Base-by-base conservation (phyloP, 352 stramenopile species). In the Phytophthora hibernalis region DNA sequence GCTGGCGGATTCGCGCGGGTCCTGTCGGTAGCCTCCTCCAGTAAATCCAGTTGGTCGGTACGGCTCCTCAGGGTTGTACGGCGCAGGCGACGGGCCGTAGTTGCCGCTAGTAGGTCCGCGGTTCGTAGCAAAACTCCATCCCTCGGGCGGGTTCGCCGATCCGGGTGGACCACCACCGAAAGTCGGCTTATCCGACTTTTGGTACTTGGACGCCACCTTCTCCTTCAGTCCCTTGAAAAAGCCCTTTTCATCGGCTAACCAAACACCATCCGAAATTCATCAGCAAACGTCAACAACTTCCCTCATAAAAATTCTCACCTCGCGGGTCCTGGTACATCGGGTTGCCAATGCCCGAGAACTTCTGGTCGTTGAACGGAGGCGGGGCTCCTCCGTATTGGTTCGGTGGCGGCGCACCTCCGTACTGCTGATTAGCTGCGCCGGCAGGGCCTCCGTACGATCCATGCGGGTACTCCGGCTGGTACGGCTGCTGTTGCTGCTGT, bases 271-370 rank as follows among this genome's bases (percentile, higher is more conserved):
- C 28, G 59, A 44, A 21, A 47, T 35, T 20, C 45, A 11, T 57
- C 48, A 62, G 40, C n/a, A 33, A 31, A 45, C 2, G 16, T 45
- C 15, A 18, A 38, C 33, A 31, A 45, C 16, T 8, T 13, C 20
- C n/a, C n/a, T 40, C 38, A 50, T 1, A n/a, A 2, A n/a, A 30
- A 51, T 50, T 15, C 45, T 38, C n/a, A 90, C 83, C 77, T 64
- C 86, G 77, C 28, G 94, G 91, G 70, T 98, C 94, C 50, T 93
- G 80, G 68, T 97, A 98, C 84, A 97, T 96, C 7, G 96, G 93
- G 70, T 98, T 98, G 26, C 96, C 96, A 77, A 98, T 97, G 28
- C 96, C 96, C 24, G 95, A 86, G 63, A 98, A 96, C 58, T 95
- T 83, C 61, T 89, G 70, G 43, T 92, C 81, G 63, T 87, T 84